phyloP scores from a whole-genome alignment of 345 rosid genomes.

The Syzygium oleosum region DNA sequence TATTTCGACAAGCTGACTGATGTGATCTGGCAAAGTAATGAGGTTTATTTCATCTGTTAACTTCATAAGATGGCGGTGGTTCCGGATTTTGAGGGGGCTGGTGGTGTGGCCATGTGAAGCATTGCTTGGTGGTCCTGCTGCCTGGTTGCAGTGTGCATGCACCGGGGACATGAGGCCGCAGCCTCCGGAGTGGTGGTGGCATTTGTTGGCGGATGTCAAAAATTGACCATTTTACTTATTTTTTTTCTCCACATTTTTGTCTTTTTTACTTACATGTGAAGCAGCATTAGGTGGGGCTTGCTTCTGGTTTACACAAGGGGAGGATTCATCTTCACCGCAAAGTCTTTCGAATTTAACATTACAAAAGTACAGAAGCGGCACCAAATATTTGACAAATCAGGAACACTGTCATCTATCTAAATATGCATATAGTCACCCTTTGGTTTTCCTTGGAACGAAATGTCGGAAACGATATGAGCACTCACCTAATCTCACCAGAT shows the following conservation, averaged over 20 bases:
- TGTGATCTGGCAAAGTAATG: not conserved
- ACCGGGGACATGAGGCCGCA: constrained; percentile 21
- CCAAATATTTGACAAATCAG: not conserved
- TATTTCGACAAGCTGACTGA: constrained; percentile 3
- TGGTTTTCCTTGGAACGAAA: not conserved
- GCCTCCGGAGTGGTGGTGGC: constrained; percentile 10
- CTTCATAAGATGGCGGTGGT: not conserved
- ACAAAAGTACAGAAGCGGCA: not conserved
- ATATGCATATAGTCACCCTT: not conserved
- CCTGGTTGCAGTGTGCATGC: not conserved
- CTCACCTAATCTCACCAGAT: not conserved
- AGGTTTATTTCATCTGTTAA: not conserved
- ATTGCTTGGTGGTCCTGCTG: not conserved
- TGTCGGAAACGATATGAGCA: not conserved
- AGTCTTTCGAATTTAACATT: not conserved
- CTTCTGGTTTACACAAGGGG: not conserved
- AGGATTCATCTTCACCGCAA: not conserved
- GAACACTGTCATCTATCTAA: not conserved
- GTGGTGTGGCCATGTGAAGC: not conserved
- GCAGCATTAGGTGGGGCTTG: not conserved
- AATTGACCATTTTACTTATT: not conserved
- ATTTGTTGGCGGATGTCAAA: not conserved
- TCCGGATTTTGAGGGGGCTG: not conserved
- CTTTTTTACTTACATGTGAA: not conserved
- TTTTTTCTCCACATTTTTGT: not conserved